These are phyloP conservation scores for Candida odintsovae DNA, from an alignment of 805 yeast species.

Conservation along the genomic window DNA sequence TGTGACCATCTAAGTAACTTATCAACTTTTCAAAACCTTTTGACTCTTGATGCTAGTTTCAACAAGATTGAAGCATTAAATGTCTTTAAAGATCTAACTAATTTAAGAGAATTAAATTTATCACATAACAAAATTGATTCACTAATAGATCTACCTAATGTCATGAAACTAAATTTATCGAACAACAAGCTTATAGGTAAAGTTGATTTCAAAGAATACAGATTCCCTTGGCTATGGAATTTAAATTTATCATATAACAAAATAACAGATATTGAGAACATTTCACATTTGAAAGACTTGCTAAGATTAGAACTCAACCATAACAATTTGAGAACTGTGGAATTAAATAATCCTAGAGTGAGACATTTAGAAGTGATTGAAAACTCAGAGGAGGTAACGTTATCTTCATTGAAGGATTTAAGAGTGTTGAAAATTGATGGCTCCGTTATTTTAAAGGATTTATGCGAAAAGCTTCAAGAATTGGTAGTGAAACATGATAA, in stretches of 20 bases:
- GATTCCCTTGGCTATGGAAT: slow-evolving; percentile 13
- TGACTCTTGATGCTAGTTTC: slow-evolving; percentile 30
- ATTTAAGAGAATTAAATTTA: slow-evolving; percentile 21
- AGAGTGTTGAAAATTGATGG: slow-evolving; percentile 6
- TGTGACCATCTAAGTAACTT: slow-evolving; percentile 18
- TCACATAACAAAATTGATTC: slow-evolving; percentile 32
- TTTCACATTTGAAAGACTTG: background rate
- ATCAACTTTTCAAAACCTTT: slow-evolving; percentile 18
- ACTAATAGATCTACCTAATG: slow-evolving; percentile 9
- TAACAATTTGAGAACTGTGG: slow-evolving; percentile 1
- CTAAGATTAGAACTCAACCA: background rate
- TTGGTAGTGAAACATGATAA: slow-evolving; percentile 1
- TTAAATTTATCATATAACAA: slow-evolving; percentile 13
- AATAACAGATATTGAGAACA: slow-evolving; percentile 3
- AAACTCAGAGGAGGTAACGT: background rate
- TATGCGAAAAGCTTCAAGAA: slow-evolving; percentile 1
- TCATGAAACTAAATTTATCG: slow-evolving; percentile 32
- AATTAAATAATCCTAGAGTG: background rate
- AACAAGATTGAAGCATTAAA: slow-evolving; percentile 32
- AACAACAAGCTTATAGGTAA: slow-evolving; percentile 26
- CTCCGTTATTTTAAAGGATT: slow-evolving; percentile 1
- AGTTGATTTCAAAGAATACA: slow-evolving; percentile 3
- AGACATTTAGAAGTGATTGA: background rate
- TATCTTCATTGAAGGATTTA: background rate
- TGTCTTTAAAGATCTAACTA: slow-evolving; percentile 22